A percentile compares a stretch with the other conserved stretches of the same genome.
Conservation (phyloP, 306 rosid species). For the Hippophae tibetana region DNA sequence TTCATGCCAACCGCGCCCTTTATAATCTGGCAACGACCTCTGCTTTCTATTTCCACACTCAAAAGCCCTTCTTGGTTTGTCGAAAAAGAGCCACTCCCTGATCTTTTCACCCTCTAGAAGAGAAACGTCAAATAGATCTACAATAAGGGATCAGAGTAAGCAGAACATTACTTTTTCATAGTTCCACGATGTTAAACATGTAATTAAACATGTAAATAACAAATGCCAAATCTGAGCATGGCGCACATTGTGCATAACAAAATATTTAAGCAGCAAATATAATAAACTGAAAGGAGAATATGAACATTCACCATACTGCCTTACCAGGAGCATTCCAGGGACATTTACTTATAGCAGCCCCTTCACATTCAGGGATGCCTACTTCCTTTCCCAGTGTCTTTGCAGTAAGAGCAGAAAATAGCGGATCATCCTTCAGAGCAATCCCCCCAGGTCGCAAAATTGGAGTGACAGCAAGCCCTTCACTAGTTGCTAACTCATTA, state of each 20-base stretch:
- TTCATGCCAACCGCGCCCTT: slow-evolving; percentile 99
- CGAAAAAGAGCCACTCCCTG: slow-evolving; percentile 98
- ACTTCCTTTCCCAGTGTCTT: slow-evolving; percentile 90
- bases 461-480: slow-evolving; percentile 95
- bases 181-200: no score
- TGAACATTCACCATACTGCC: slow-evolving; percentile 7
- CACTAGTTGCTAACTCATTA: slow-evolving; percentile 78
- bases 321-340: slow-evolving; percentile 99
- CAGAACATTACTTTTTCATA: neutral
- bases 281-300: no score
- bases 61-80: slow-evolving; percentile 94
- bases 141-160: slow-evolving; percentile 16
- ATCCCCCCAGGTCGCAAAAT: slow-evolving; percentile 93
- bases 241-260: no score
- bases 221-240: no score
- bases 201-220: no score
- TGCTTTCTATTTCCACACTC: slow-evolving; percentile 99
- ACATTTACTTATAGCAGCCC: slow-evolving; percentile 95
- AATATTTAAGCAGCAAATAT: neutral
- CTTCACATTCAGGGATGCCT: slow-evolving; percentile 95
- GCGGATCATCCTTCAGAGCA: slow-evolving; percentile 79
- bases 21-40: slow-evolving; percentile 93
- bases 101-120: slow-evolving; percentile 84
- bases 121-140: slow-evolving; percentile 87
- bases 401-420: slow-evolving; percentile 82